Percentiles rank a stretch among this genome's conserved stretches.
Conservation (phyloP, 371 early-diverging fungal genomes). For the Parasitella parasitica region DNA sequence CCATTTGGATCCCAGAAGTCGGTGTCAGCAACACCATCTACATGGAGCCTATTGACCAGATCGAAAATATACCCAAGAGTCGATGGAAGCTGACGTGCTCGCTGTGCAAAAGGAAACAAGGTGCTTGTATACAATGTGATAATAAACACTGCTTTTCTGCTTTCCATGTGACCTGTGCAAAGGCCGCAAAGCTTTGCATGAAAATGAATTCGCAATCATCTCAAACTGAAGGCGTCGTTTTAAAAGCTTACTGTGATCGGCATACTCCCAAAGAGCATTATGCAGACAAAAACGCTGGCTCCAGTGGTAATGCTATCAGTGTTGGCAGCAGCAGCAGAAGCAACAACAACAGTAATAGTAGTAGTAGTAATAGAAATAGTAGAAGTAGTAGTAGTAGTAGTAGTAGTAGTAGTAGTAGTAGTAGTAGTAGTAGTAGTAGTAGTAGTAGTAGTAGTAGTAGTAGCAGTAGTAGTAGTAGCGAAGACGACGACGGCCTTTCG, state of each 20-base stretch:
- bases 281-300: neutral
- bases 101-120: conserved; percentile 79
- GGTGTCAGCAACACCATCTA: conserved; percentile 85
- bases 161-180: conserved; percentile 95
- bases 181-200: conserved; percentile 86
- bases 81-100: conserved; percentile 90
- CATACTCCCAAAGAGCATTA: conserved; percentile 76
- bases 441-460: neutral
- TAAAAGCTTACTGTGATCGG: conserved; percentile 78
- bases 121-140: conserved; percentile 96
- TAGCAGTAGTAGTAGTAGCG: neutral
- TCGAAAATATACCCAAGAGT: conserved; percentile 84
- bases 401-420: conserved; percentile 30
- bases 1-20: conserved; percentile 95
- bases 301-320: conserved; percentile 32
- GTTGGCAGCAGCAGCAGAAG: conserved; percentile 28
- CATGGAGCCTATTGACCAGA: conserved; percentile 96
- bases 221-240: conserved; percentile 54
- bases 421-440: conserved; percentile 29
- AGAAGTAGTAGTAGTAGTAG: neutral
- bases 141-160: conserved; percentile 85
- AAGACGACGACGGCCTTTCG: conserved; percentile 8
- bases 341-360: neutral
- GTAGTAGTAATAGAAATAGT: neutral
- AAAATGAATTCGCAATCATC: conserved; percentile 61